Evolutionary conservation across 345 rosid species (phyloP).

Genomic region (Eutrema heterophyllum): DNA sequence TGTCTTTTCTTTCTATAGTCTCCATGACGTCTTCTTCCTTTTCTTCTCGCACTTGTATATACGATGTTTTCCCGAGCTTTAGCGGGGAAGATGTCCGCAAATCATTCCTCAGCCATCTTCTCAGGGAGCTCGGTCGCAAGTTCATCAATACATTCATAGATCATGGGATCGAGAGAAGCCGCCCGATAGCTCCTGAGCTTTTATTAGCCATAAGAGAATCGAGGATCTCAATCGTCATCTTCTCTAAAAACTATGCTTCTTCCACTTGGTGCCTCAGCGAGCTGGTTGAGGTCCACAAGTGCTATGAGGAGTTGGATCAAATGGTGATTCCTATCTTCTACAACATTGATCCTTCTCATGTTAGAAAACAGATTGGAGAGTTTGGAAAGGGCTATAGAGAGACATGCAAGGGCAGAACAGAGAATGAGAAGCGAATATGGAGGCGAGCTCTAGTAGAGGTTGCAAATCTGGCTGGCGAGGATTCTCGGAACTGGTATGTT

Average conservation of each 20-base stretch:
- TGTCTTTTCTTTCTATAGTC: too few species aligned
- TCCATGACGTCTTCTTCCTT: neutral
- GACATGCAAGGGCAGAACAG: neutral
- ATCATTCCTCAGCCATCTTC: constrained; percentile 5
- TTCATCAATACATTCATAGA: neutral
- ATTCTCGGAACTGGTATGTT: neutral
- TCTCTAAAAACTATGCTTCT: constrained; percentile 12
- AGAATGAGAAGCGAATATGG: neutral
- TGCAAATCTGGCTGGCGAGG: neutral
- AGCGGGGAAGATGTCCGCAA: constrained; percentile 6
- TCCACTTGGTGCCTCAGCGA: neutral
- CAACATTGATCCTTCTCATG: constrained; percentile 5
- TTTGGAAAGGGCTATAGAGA: neutral
- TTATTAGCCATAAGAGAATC: neutral
- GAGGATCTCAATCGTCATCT: neutral
- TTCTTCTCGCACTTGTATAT: neutral
- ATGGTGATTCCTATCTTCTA: constrained; percentile 1
- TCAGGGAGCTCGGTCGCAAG: neutral
- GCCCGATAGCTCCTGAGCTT: neutral
- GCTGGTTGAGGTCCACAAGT: neutral
- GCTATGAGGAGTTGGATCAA: neutral
- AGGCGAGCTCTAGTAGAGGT: neutral
- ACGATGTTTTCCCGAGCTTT: constrained; percentile 9
- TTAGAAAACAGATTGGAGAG: neutral
- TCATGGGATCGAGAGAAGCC: neutral